Evolutionary conservation across 352 stramenopile species (phyloP).

Genomic region (Globisporangium mamillatum): DNA sequence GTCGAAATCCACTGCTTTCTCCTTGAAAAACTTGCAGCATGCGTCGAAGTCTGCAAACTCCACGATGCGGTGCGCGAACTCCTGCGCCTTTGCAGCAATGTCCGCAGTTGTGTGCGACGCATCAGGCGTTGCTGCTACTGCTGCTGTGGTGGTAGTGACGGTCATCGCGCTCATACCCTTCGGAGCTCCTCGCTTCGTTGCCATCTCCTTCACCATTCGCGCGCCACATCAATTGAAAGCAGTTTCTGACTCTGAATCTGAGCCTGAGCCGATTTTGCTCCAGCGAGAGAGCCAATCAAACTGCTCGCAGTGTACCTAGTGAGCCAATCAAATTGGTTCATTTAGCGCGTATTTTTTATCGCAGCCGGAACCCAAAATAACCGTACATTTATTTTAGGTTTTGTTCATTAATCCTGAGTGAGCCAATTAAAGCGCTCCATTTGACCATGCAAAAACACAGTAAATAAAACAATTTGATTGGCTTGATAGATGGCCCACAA

Average conservation of each 20-base stretch:
- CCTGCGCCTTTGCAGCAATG: conserved; percentile 38
- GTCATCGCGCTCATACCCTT: background rate
- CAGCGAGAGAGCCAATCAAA: no score
- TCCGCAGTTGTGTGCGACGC: background rate
- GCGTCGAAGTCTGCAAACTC: conserved; percentile 61
- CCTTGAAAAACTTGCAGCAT: conserved; percentile 58
- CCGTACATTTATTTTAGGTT: no score
- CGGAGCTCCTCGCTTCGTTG: background rate
- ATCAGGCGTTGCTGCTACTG: background rate
- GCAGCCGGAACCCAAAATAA: no score
- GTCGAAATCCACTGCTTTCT: conserved; percentile 64
- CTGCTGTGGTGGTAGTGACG: background rate
- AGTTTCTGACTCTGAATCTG: no score
- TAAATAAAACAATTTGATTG: no score
- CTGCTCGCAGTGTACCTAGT: background rate
- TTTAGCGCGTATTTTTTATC: no score
- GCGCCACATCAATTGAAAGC: background rate
- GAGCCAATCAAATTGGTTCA: background rate
- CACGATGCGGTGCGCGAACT: conserved; percentile 73
- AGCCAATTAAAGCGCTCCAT: no score
- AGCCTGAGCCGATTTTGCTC: no score
- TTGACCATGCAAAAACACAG: no score
- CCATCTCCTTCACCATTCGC: background rate
- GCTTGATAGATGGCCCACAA: no score
- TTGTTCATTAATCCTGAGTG: no score